Evolutionary conservation across 139 green algal species (phyloP).

Genomic region (Chloropicon primus): DNA sequence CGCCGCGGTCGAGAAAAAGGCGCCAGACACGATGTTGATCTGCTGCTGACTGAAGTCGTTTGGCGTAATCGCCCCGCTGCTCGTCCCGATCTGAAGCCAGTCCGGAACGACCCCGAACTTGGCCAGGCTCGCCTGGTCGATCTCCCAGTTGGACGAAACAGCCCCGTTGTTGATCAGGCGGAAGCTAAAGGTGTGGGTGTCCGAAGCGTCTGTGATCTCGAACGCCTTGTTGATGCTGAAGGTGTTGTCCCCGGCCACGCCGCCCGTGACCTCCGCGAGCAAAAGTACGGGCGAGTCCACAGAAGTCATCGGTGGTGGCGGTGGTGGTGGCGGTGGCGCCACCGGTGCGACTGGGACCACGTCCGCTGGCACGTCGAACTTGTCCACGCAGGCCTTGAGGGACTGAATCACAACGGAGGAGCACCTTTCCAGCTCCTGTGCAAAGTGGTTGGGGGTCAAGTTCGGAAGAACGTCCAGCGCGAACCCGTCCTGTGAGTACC

Average conservation of each 20-base stretch:
- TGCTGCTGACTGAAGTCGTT: not conserved
- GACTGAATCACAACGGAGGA: constrained; percentile 6
- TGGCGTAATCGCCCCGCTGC: not conserved
- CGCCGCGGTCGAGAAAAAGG: not conserved
- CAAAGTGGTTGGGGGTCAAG: constrained; percentile 7
- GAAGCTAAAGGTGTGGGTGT: not conserved
- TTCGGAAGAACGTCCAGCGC: constrained; percentile 22
- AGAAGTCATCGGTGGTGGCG: not conserved
- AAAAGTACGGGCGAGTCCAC: not conserved
- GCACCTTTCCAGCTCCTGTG: constrained; percentile 7
- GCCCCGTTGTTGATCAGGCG: not conserved
- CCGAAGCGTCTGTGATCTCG: not conserved
- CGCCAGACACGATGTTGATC: not conserved
- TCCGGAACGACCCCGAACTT: not conserved
- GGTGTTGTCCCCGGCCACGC: not conserved
- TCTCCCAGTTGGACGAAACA: not conserved
- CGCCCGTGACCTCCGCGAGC: not conserved
- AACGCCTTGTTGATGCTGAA: not conserved
- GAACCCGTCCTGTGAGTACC: constrained; percentile 19
- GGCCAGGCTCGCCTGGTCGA: not conserved
- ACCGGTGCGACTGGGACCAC: not conserved
- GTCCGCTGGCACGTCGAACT: not conserved
- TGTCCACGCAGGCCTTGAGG: not conserved
- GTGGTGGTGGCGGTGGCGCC: not conserved
- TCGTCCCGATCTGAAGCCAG: not conserved